Base-by-base conservation (phyloP, 2,329 filamentous ascomycete species). In the Colletotrichum somersetense region DNA sequence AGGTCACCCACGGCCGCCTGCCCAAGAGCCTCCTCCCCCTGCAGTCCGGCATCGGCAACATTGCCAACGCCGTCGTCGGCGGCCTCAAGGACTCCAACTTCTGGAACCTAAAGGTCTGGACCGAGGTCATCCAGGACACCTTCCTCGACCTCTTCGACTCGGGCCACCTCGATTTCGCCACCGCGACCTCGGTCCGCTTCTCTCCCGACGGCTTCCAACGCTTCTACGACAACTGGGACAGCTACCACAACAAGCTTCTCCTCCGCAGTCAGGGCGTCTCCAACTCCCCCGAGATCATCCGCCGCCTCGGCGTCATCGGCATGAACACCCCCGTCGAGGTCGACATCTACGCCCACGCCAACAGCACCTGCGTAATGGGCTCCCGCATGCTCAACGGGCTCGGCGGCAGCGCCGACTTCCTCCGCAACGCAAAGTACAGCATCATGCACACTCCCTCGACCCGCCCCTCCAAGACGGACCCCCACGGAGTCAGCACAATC, bases 271-370 rank as follows among this genome's bases (percentile, higher is more conserved):
- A 97, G 84, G 90, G 93, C 80, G 93, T 97, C 12, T 95, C 92
- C 78, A 97, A 97, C 87, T 92, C 91, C 3, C 94, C 94, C 72
- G 94, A 97, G 83, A 95, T 97, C 83, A 97, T 97, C 84, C 90
- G 93, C 67, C 89, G 94, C 35, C 86, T 97, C 1, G 94, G 94
- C 73, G 91, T 95, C 75, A 97, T 97, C 77, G 94, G 93, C 80
- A 97, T 97, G 94, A 97, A 97, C 88, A 97, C 94, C 0, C 94
- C 94, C 30, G 93, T 97, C 58, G 95, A 97, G 83, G 94, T 97
- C 20, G 95, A 97, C 83, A 97, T 97, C 78, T 97, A 97, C 84
- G 95, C 94, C 2, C 94, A 97, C 84, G 95, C 95, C 77, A 97
- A 97, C 89, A 92, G 89, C 73, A 97, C 94, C 66, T 95, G 93